Percentiles rank a stretch among this genome's conserved stretches.
Evolutionary conservation across 805 yeast genomes (phyloP).

Genomic region (Hanseniaspora valbyensis): DNA sequence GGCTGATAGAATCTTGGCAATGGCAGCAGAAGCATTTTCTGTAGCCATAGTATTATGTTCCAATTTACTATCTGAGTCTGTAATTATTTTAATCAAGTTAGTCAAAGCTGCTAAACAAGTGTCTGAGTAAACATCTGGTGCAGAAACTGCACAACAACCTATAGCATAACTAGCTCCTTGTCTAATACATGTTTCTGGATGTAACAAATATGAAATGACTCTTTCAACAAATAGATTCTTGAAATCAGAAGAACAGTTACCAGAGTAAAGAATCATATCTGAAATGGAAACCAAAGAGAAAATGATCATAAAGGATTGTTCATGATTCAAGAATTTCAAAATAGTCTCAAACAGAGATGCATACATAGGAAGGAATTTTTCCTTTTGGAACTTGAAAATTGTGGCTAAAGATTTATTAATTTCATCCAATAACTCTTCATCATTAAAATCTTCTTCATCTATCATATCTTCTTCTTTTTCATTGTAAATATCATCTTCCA

Average conservation of each 20-base stretch:
- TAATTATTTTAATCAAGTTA: slow-evolving; percentile 59
- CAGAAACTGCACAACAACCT: slow-evolving; percentile 77
- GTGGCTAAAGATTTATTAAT: slow-evolving; percentile 63
- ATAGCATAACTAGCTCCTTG: slow-evolving; percentile 79
- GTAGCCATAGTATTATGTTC: slow-evolving; percentile 80
- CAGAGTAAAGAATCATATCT: slow-evolving; percentile 71
- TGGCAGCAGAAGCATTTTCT: slow-evolving; percentile 70
- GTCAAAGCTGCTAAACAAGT: slow-evolving; percentile 61
- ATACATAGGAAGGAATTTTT: slow-evolving; percentile 52
- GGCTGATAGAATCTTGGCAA: slow-evolving; percentile 68
- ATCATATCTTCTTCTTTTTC: slow-evolving; percentile 62
- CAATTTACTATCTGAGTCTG: slow-evolving; percentile 70
- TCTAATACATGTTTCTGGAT: slow-evolving; percentile 60
- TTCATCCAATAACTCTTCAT: slow-evolving; percentile 82
- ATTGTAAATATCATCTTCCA: slow-evolving; percentile 71
- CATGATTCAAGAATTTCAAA: slow-evolving; percentile 46
- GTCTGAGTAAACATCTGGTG: slow-evolving; percentile 53
- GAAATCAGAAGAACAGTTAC: slow-evolving; percentile 52
- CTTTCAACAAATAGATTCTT: slow-evolving; percentile 54
- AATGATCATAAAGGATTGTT: slow-evolving; percentile 53
- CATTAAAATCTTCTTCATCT: slow-evolving; percentile 72
- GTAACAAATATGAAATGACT: slow-evolving; percentile 54
- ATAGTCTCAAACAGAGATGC: slow-evolving; percentile 54
- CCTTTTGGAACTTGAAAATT: slow-evolving; percentile 52
- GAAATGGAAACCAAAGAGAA: slow-evolving; percentile 73